These are phyloP conservation scores for Phialemonium atrogriseum DNA, from an alignment of 2,329 filamentous ascomycete genomes.

Conservation along the genomic window DNA sequence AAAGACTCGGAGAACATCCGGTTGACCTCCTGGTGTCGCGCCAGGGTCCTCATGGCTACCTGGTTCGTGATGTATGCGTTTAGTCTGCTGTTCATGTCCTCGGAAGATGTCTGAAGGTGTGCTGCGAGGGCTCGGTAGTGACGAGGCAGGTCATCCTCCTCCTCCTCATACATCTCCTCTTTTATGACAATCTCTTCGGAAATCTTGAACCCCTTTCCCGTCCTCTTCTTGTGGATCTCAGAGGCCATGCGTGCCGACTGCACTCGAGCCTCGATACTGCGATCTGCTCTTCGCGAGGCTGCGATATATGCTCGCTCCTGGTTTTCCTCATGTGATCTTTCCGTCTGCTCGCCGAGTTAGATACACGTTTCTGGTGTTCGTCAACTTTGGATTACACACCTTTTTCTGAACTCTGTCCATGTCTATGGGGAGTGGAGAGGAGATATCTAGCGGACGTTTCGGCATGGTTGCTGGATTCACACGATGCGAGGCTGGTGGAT, in stretches of 20 bases:
- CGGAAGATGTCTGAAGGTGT: slow-evolving; percentile 51
- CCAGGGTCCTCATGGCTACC: slow-evolving; percentile 32
- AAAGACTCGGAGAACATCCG: slow-evolving; percentile 38
- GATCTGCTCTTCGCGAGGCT: slow-evolving; percentile 77
- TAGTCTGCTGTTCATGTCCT: slow-evolving; percentile 53
- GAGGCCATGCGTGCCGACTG: slow-evolving; percentile 83
- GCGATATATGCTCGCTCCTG: slow-evolving; percentile 88
- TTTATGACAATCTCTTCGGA: slow-evolving; percentile 80
- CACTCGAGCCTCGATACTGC: slow-evolving; percentile 77
- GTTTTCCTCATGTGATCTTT: slow-evolving; percentile 72
- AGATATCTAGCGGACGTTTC: slow-evolving; percentile 2
- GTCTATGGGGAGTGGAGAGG: not conserved
- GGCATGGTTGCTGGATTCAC: too few species aligned
- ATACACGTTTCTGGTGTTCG: not conserved
- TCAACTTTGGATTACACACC: not conserved
- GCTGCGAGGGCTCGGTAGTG: slow-evolving; percentile 53
- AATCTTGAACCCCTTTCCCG: slow-evolving; percentile 72
- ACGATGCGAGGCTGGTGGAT: not conserved
- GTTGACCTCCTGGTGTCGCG: slow-evolving; percentile 38
- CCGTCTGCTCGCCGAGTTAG: slow-evolving; percentile 41
- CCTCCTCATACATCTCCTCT: slow-evolving; percentile 95
- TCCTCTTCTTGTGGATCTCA: slow-evolving; percentile 83
- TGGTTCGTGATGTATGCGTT: slow-evolving; percentile 37
- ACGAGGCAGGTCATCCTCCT: slow-evolving; percentile 71
- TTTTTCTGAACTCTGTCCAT: slow-evolving; percentile 1